Evolutionary conservation across 257 asterid genomes (phyloP), one percentile per base, ranked within the genome.

Genomic region (Voacanga thouarsii): DNA sequence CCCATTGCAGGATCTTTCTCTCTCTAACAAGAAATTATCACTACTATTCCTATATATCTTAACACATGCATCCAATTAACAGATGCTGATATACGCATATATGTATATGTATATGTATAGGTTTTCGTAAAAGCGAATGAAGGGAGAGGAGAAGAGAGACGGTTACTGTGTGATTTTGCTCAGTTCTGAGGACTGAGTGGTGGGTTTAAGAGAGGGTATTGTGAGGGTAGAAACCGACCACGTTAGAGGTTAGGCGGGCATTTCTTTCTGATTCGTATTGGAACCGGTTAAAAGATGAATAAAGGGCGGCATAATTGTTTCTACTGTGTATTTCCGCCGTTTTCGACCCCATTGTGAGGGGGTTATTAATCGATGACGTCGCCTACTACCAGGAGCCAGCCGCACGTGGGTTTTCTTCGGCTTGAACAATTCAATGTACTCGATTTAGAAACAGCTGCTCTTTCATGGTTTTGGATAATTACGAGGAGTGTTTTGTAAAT

Each of bases 221-320:
- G 84, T 87, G 88, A 86, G 97, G 97, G 95, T 82, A 71, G 74
- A 81, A 91, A 87, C 56, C 19, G 82, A 88, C 90, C 97, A 92
- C 97, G 97, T 89, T 77, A 79, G 50, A 83, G 87, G 90, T 89
- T 81, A 69, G 83, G 77, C 72, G 80, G 75, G 68, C 69, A 28
- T 30, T 64, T 37, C 24, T 15, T 65, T 81, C 79, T 50, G 39
- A 74, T 7, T 74, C 8, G 21, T 57, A 47, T 57, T 45, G 18
- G 57, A 51, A 51, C 57, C 57, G 57, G 57, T 51, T 33, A 33
- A 49, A 41, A 57, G n/a, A 3, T 18, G 12, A 44, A 61, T 30
- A 65, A 65, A 30, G 44, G 37, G 61, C 61, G 24, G 61, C 61
- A 55, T 65, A 33, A 33, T 0, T 28, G 12, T 24, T 60, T 26